These are phyloP conservation scores for Pholiota adiposa DNA, from an alignment of 1,284 basidiomycete species.

Conservation along the genomic window DNA sequence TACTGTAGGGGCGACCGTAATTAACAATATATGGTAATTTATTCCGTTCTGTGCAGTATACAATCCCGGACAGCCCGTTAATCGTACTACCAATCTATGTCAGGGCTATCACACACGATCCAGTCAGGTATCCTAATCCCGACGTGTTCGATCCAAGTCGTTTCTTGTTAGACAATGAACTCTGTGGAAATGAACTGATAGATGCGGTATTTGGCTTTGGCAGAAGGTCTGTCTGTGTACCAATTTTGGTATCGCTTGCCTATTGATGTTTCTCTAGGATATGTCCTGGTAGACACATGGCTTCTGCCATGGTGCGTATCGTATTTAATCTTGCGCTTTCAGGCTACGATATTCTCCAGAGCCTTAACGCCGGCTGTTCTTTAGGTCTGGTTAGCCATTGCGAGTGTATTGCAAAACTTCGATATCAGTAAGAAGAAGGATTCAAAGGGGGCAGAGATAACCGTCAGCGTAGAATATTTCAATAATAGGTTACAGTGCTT, in stretches of 20 bases:
- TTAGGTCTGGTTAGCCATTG: slow-evolving; percentile 40
- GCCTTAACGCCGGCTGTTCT: neutral
- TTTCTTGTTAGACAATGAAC: slow-evolving; percentile 26
- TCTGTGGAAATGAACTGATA: slow-evolving; percentile 20
- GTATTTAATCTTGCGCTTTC: slow-evolving; percentile 21
- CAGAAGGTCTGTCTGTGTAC: slow-evolving; percentile 11
- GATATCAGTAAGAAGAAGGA: slow-evolving; percentile 35
- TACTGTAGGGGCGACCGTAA: slow-evolving; percentile 17
- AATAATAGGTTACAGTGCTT: no score
- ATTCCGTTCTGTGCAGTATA: neutral
- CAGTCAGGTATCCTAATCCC: slow-evolving; percentile 19
- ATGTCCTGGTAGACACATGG: slow-evolving; percentile 29
- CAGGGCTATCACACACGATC: slow-evolving; percentile 7
- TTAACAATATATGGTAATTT: slow-evolving; percentile 23
- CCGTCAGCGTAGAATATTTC: slow-evolving; percentile 27
- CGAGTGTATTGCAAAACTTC: slow-evolving; percentile 41
- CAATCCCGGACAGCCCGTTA: neutral
- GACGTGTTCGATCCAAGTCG: slow-evolving; percentile 33
- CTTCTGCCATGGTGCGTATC: slow-evolving; percentile 17
- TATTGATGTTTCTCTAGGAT: slow-evolving; percentile 13
- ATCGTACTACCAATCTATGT: neutral
- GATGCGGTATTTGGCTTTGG: slow-evolving; percentile 33
- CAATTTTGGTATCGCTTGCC: neutral
- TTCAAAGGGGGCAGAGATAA: slow-evolving; percentile 28
- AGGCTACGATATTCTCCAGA: slow-evolving; percentile 8